These are phyloP conservation scores for Sporormia fimetaria DNA, from an alignment of 495 filamentous ascomycete genomes.

Conservation along the genomic window DNA sequence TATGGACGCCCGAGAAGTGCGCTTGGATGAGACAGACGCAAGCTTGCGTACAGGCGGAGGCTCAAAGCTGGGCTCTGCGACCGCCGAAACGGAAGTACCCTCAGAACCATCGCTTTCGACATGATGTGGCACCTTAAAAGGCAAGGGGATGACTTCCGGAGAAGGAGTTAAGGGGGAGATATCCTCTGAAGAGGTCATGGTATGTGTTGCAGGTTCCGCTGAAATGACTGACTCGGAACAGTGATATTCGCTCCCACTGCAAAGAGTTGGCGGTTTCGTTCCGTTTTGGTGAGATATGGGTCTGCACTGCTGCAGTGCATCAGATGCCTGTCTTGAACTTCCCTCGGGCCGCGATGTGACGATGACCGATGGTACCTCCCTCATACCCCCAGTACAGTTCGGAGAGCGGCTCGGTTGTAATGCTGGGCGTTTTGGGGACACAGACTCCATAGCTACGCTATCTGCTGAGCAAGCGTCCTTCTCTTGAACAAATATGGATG, in stretches of 20 bases:
- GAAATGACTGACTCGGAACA: too few species aligned
- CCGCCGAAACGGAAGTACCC: constrained; percentile 49
- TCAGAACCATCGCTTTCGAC: constrained; percentile 35
- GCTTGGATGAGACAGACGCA: constrained; percentile 33
- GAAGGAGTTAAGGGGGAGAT: too few species aligned
- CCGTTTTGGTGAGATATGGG: too few species aligned
- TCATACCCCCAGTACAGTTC: too few species aligned
- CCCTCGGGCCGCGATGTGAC: too few species aligned
- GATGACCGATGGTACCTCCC: constrained; percentile 9
- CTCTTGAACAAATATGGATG: constrained; percentile 31
- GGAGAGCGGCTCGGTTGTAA: too few species aligned
- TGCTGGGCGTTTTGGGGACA: constrained; percentile 3
- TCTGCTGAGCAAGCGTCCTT: constrained; percentile 19
- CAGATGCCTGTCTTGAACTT: too few species aligned
- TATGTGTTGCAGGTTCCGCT: too few species aligned
- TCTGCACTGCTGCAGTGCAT: too few species aligned
- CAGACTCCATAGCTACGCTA: constrained; percentile 19
- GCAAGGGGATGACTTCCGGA: constrained; percentile 37
- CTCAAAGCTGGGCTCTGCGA: constrained; percentile 37
- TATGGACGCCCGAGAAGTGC: constrained; percentile 39
- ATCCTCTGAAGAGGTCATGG: too few species aligned
- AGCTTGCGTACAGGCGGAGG: constrained; percentile 26
- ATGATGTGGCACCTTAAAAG: constrained; percentile 45
- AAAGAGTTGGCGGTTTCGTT: too few species aligned
- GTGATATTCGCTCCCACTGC: too few species aligned